These are phyloP conservation scores for Penicillium subrubescens DNA, from an alignment of 495 filamentous ascomycete genomes.

Conservation along the genomic window DNA sequence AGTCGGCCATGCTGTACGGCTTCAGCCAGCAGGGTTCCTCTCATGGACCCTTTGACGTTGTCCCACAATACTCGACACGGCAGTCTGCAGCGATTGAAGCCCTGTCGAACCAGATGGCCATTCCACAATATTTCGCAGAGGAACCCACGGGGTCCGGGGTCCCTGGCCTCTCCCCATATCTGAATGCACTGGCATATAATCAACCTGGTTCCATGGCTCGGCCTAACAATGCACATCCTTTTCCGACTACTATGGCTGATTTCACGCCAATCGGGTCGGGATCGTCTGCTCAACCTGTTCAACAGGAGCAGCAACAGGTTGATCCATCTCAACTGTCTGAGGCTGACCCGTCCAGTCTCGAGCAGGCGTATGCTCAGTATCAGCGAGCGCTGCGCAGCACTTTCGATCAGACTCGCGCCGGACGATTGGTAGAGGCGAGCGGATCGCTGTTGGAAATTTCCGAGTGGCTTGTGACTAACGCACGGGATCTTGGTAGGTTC, in stretches of 20 bases:
- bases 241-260: conserved; percentile 56
- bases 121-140: conserved; percentile 77
- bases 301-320: conserved; percentile 30
- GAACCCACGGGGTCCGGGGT: conserved; percentile 67
- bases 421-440: conserved; percentile 73
- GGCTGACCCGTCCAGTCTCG: conserved; percentile 40
- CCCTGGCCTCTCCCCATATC: conserved; percentile 54
- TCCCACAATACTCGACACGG: conserved; percentile 75
- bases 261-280: conserved; percentile 47
- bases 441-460: conserved; percentile 75
- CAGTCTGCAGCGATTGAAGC: conserved; percentile 81
- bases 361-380: conserved; percentile 74
- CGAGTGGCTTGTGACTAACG: conserved; percentile 81
- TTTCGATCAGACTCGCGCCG: conserved; percentile 73
- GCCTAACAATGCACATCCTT: conserved; percentile 51
- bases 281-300: conserved; percentile 24
- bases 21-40: conserved; percentile 68
- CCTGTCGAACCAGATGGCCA: conserved; percentile 67
- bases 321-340: conserved; percentile 24
- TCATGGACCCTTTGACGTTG: conserved; percentile 73
- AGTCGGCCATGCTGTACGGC: conserved; percentile 76
- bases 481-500: conserved; percentile 78
- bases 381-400: conserved; percentile 71
- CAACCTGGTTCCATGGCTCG: conserved; percentile 55
- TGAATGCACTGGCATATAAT: conserved; percentile 56